phyloP scores from a whole-genome alignment of 2,329 filamentous ascomycete genomes.

The Phymatotrichopsis omnivora region DNA sequence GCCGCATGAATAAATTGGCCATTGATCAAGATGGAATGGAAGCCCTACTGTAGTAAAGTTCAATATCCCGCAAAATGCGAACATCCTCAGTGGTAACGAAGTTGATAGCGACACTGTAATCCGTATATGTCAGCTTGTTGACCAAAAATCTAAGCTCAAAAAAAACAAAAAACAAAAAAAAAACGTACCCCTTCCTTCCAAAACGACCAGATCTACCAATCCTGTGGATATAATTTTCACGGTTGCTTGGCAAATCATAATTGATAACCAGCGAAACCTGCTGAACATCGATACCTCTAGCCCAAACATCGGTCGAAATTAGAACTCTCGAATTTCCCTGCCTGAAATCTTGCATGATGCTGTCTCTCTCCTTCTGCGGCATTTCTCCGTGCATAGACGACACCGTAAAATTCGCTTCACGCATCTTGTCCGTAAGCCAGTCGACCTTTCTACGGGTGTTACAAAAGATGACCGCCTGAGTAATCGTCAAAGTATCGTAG shows the following conservation, averaged over 20 bases:
- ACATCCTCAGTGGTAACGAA: constrained; percentile 98
- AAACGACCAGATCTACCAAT: constrained; percentile 94
- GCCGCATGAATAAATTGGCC: constrained; percentile 33
- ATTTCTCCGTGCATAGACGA: constrained; percentile 99
- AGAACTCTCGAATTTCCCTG: constrained; percentile 92
- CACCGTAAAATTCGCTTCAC: constrained; percentile 96
- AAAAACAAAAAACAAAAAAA: background rate
- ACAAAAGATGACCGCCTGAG: constrained; percentile 98
- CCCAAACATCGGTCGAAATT: constrained; percentile 97
- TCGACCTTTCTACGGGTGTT: constrained; percentile 98
- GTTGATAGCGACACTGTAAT: constrained; percentile 79
- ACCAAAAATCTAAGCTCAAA: background rate
- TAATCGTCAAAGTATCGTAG: constrained; percentile 97
- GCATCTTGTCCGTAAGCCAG: constrained; percentile 99
- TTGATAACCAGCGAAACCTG: constrained; percentile 98
- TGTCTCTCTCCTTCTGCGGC: constrained; percentile 95
- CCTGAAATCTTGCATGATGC: constrained; percentile 98
- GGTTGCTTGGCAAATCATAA: constrained; percentile 94
- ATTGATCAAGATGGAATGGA: constrained; percentile 35
- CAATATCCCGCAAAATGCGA: constrained; percentile 92
- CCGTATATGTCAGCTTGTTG: background rate
- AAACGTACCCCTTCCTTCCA: constrained; percentile 61
- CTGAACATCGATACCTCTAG: constrained; percentile 96
- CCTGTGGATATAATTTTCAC: constrained; percentile 99
- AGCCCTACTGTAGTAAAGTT: constrained; percentile 47